A percentile compares a stretch with the other conserved stretches of the same genome.
Evolutionary conservation across 2,329 filamentous ascomycete species (phyloP).

Genomic region (Talaromyces verruculosus): DNA sequence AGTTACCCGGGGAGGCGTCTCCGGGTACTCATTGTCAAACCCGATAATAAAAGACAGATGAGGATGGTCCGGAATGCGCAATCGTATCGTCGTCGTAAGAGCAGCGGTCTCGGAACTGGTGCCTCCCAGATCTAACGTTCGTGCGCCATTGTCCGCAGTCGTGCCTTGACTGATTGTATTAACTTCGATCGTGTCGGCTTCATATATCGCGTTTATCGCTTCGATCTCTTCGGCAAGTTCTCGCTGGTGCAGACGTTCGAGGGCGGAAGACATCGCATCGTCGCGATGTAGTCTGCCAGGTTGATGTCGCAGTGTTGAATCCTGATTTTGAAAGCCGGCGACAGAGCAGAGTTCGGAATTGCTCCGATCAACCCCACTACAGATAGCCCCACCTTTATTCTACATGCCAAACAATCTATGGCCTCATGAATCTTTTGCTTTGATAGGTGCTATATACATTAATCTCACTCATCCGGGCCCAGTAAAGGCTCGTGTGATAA

Average conservation of each 20-base stretch:
- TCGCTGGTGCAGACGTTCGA: conserved; percentile 32
- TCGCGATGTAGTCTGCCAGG: not conserved
- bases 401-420: no score
- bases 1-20: conserved; percentile 68
- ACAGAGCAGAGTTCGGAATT: conserved; percentile 9
- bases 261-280: conserved; percentile 24
- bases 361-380: conserved; percentile 18
- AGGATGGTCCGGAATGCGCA: conserved; percentile 64
- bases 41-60: conserved; percentile 54
- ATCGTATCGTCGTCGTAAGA: conserved; percentile 50
- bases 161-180: conserved; percentile 26
- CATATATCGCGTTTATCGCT: conserved; percentile 59
- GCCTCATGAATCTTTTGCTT: no score
- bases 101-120: conserved; percentile 20
- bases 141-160: conserved; percentile 24
- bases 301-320: not conserved
- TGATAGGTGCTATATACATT: not conserved
- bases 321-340: not conserved
- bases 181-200: conserved; percentile 60
- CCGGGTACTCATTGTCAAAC: conserved; percentile 74
- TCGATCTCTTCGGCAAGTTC: conserved; percentile 51
- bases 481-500: conserved; percentile 29
- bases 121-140: conserved; percentile 32
- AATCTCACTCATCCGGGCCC: conserved; percentile 17
- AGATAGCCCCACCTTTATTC: not conserved